Conservation (phyloP, 2,329 filamentous ascomycete genomes). For the Claviceps sp. region DNA sequence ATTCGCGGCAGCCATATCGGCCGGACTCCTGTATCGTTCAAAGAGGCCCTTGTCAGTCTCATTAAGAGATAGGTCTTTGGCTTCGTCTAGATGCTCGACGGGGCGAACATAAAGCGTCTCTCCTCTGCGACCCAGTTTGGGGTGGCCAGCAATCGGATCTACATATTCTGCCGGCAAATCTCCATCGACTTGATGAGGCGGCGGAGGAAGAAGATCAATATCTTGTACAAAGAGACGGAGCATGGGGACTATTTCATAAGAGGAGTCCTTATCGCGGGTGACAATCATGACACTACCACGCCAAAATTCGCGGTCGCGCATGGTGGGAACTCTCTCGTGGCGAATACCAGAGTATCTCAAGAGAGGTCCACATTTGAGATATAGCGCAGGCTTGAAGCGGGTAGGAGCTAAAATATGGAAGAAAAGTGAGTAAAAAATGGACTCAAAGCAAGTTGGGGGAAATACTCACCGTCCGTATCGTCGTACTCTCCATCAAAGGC, state of each 20-base stretch:
- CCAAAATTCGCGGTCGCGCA: constrained; percentile 64
- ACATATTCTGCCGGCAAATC: constrained; percentile 70
- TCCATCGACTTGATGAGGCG: constrained; percentile 51
- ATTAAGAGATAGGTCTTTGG: constrained; percentile 60
- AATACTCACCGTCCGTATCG: constrained; percentile 39
- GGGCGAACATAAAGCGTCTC: constrained; percentile 80
- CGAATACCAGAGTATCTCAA: constrained; percentile 80
- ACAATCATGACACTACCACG: constrained; percentile 93
- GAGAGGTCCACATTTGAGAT: constrained; percentile 80
- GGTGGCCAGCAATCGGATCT: constrained; percentile 77
- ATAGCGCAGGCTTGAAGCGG: constrained; percentile 69
- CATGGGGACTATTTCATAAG: constrained; percentile 65
- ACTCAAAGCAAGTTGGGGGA: background rate
- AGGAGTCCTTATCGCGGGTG: constrained; percentile 70
- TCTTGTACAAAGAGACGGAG: constrained; percentile 79
- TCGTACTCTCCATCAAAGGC: constrained; percentile 57
- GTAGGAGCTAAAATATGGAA: constrained; percentile 34
- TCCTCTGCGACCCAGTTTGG: constrained; percentile 73
- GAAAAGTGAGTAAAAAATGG: background rate
- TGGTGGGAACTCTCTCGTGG: constrained; percentile 36
- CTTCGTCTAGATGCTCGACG: constrained; percentile 72
- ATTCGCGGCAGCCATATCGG: constrained; percentile 29
- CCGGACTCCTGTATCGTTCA: constrained; percentile 47
- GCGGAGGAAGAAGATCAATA: constrained; percentile 67
- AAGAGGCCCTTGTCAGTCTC: constrained; percentile 78